A percentile compares a stretch with the other conserved stretches of the same genome.
Conservation (phyloP, 1,139 yeast species). For the Suhomyces atakaporum region DNA sequence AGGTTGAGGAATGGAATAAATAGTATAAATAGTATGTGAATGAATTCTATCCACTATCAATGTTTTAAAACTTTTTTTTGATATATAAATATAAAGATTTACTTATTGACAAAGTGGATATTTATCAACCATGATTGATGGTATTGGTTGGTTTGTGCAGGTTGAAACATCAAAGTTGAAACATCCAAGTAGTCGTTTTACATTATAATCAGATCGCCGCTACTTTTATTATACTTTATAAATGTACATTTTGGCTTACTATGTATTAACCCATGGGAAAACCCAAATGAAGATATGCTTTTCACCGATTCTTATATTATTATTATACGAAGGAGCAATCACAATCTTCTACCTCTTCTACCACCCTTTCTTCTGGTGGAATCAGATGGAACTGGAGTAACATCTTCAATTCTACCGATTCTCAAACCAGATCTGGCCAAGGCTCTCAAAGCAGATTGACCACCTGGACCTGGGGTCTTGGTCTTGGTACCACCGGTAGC, state of each 20-base stretch:
- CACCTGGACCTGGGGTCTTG: conserved; percentile 99
- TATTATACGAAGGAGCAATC: conserved; percentile 30
- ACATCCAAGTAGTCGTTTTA: too few relatives aligned
- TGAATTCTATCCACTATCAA: too few relatives aligned
- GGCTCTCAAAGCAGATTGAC: conserved; percentile 99
- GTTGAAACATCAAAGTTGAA: too few relatives aligned
- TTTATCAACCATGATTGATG: too few relatives aligned
- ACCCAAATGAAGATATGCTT: conserved; percentile 11
- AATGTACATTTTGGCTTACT: conserved; percentile 15
- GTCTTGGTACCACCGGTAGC: conserved; percentile 99
- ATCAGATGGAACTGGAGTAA: conserved; percentile 99
- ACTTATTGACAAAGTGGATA: too few relatives aligned
- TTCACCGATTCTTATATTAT: conserved; percentile 14
- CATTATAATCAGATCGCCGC: neutral
- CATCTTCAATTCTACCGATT: conserved; percentile 99
- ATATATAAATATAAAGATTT: too few relatives aligned
- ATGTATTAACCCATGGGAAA: conserved; percentile 9
- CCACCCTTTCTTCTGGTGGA: conserved; percentile 99
- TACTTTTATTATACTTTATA: conserved; percentile 10
- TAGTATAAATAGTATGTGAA: too few relatives aligned
- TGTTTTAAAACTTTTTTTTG: too few relatives aligned
- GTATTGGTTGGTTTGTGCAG: too few relatives aligned
- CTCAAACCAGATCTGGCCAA: conserved; percentile 99
- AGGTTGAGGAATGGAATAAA: neutral
- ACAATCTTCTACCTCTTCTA: conserved; percentile 99